A percentile compares a stretch with the other conserved stretches of the same genome.
Evolutionary conservation across 2,329 filamentous ascomycete species (phyloP).

Genomic region (Xylariomycetidae sp.): DNA sequence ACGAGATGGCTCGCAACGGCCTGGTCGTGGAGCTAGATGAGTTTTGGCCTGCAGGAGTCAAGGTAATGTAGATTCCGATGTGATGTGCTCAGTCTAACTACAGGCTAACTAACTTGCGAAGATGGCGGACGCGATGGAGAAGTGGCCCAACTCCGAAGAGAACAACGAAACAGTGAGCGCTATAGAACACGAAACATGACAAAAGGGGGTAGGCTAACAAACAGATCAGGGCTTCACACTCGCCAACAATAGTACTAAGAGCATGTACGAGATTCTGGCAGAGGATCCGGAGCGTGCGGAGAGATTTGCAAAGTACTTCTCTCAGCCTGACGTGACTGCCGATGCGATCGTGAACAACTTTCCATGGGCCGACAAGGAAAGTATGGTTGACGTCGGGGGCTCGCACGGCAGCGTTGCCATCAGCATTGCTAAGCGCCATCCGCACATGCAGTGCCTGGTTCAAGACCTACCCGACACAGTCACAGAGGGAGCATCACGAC

Average conservation of each 20-base stretch:
- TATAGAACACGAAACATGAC: too few species aligned
- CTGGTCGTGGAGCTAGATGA: conserved; percentile 19
- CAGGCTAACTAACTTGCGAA: conserved; percentile 1
- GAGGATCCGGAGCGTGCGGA: conserved; percentile 13
- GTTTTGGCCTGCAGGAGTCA: conserved; percentile 16
- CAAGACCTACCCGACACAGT: conserved; percentile 14
- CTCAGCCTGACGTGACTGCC: conserved; percentile 7
- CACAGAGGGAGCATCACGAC: conserved; percentile 8
- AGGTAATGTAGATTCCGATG: conserved; percentile 5
- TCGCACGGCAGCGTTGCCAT: conserved; percentile 18
- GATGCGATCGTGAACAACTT: conserved; percentile 16
- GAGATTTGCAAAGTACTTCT: conserved; percentile 14
- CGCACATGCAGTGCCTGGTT: conserved; percentile 20
- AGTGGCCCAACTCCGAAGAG: conserved; percentile 22
- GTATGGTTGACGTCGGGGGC: conserved; percentile 23
- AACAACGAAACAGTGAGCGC: conserved; percentile 16
- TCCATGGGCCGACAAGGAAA: conserved; percentile 17
- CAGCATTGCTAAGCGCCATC: conserved; percentile 19
- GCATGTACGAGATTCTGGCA: conserved; percentile 20
- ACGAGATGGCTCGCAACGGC: conserved; percentile 14
- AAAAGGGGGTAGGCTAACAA: neutral
- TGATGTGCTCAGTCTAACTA: neutral
- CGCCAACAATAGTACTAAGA: conserved; percentile 16
- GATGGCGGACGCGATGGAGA: conserved; percentile 20
- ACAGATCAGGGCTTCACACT: conserved; percentile 17